These are phyloP conservation scores for Pythium aphanidermatum DNA, from an alignment of 352 stramenopile species.

Conservation along the genomic window DNA sequence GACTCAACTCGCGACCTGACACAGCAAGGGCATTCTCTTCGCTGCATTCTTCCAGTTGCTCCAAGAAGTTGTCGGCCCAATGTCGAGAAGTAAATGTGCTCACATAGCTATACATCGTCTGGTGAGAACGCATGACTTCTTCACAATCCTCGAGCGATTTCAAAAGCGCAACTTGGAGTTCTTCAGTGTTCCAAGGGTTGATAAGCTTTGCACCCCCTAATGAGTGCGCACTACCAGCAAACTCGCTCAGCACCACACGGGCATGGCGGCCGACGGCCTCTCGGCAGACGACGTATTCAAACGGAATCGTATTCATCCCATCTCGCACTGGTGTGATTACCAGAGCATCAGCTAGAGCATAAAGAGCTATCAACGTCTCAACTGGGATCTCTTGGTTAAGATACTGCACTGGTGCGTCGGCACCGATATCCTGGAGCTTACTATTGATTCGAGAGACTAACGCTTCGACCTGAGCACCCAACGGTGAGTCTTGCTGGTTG, in stretches of 20 bases:
- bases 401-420: constrained; percentile 86
- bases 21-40: constrained; percentile 66
- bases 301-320: constrained; percentile 90
- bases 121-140: constrained; percentile 62
- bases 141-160: constrained; percentile 51
- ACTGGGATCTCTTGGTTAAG: constrained; percentile 85
- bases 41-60: constrained; percentile 69
- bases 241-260: constrained; percentile 88
- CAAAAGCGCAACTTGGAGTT: constrained; percentile 50
- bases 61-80: constrained; percentile 76
- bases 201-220: constrained; percentile 77
- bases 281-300: constrained; percentile 88
- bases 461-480: constrained; percentile 85
- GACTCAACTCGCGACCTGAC: constrained; percentile 68
- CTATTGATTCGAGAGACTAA: constrained; percentile 90
- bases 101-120: constrained; percentile 83
- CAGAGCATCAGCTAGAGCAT: constrained; percentile 74
- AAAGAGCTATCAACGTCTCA: constrained; percentile 87
- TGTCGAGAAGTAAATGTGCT: constrained; percentile 68
- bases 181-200: constrained; percentile 86
- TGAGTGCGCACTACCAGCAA: constrained; percentile 85
- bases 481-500: constrained; percentile 44
- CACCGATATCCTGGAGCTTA: constrained; percentile 86
- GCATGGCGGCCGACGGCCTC: constrained; percentile 60
- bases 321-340: constrained; percentile 85